Evolutionary conservation across 257 asterid genomes (phyloP).

Genomic region (Solanum acaule): DNA sequence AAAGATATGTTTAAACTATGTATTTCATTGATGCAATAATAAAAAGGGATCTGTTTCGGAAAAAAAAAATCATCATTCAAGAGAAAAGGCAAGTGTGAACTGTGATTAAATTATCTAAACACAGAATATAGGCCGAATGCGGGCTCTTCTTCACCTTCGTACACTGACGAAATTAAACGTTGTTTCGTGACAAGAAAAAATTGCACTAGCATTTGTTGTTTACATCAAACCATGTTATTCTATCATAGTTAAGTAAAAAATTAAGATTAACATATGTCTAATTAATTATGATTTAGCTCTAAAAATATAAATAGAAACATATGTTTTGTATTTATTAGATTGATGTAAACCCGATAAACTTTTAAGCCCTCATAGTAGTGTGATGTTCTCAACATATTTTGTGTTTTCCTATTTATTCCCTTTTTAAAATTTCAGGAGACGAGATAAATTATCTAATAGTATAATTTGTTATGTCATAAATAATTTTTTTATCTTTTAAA

Average conservation of each 20-base stretch:
- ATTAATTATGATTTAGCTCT: neutral
- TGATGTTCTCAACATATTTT: neutral
- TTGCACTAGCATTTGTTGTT: neutral
- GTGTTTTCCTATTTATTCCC: neutral
- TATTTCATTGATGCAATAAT: too few species aligned
- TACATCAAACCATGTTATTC: neutral
- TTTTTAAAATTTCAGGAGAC: neutral
- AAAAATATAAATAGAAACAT: neutral
- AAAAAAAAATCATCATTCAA: neutral
- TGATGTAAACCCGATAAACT: neutral
- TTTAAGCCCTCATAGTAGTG: neutral
- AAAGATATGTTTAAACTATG: neutral
- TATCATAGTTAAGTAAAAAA: neutral
- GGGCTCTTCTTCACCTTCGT: neutral
- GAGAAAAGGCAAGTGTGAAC: neutral
- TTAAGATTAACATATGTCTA: neutral
- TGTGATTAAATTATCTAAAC: neutral
- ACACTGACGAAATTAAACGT: neutral
- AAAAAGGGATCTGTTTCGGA: too few species aligned
- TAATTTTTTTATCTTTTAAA: too few species aligned
- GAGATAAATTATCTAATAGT: neutral
- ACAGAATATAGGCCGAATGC: neutral
- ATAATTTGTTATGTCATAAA: too few species aligned
- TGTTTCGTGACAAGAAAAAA: neutral
- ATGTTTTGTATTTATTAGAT: neutral